Evolutionary conservation across 2,329 filamentous ascomycete genomes (phyloP), one percentile per base, ranked within the genome.

Genomic region (Hypomyces perniciosus): DNA sequence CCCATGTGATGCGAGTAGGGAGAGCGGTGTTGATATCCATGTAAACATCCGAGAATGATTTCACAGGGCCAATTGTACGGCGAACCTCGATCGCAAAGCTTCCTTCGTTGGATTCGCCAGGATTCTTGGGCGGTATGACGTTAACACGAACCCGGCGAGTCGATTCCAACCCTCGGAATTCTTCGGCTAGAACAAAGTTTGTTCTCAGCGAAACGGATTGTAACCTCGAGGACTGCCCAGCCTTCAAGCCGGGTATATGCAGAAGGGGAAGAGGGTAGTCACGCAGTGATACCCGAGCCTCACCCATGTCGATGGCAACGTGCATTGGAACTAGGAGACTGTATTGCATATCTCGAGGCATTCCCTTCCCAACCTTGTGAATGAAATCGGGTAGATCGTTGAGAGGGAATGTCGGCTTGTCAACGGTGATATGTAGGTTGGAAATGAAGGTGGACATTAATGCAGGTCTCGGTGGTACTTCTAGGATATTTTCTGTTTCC

Each of bases 131-230:
- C 1, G 92, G 91, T 1, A 96, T 83, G 48, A 99, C 86, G 53
- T 93, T 84, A 10, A 99, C 87, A 53, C 83, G 79, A 46, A 95
- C 86, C 59, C 87, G 81, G 34, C 92, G 81, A 2, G 85, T 87
- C 3, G 91, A 95, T 64, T 92, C 84, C 10, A 81, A 70, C 20
- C 90, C 88, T 54, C 90, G 81, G 60, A 85, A 96, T 65, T 99
- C 95, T 69, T 99, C 93, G 0, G 90, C 95, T 54, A 99, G 85
- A 5, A 99, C 91, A 65, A 99, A 96, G 62, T 99, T 89, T 1
- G 91, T 88, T 58, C 83, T 86, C 48, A 99, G 73, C 1, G 88
- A 90, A 65, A 95, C 81, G 46, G 90, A 86, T n/a, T 88, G 85
- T 31, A 91, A 69, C 50, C 88, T 82, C 5, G 86, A 80, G 1